Evolutionary conservation across 2,329 filamentous ascomycete genomes (phyloP).

Genomic region (Beauveria caledonica): DNA sequence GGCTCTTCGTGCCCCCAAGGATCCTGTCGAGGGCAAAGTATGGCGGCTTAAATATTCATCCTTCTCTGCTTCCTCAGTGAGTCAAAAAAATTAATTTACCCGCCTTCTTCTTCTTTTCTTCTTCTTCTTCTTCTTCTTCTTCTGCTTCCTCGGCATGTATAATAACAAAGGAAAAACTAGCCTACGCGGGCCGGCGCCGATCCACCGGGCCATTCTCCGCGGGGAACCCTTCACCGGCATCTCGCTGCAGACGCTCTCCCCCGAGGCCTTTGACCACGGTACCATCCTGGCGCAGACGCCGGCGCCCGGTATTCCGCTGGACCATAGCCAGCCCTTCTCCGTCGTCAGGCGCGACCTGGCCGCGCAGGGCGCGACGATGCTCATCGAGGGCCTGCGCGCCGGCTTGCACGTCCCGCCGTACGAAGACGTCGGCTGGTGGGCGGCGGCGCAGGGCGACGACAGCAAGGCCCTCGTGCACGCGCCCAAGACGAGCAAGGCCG

Average conservation of each 20-base stretch:
- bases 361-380: constrained; percentile 58
- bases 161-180: constrained; percentile 30
- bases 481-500: constrained; percentile 60
- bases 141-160: background rate
- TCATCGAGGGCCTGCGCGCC: constrained; percentile 56
- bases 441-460: constrained; percentile 12
- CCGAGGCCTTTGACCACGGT: constrained; percentile 69
- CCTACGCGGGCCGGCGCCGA: constrained; percentile 75
- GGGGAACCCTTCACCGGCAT: constrained; percentile 58
- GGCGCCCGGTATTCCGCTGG: constrained; percentile 45
- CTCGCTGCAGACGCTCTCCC: constrained; percentile 79
- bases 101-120: background rate
- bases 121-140: background rate
- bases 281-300: constrained; percentile 63
- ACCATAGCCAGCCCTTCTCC: constrained; percentile 34
- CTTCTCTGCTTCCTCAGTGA: constrained; percentile 79
- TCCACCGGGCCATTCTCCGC: constrained; percentile 73
- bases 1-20: constrained; percentile 73
- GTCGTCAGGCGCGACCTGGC: constrained; percentile 43
- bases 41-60: constrained; percentile 88
- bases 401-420: constrained; percentile 58
- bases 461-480: constrained; percentile 41
- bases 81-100: constrained; percentile 14
- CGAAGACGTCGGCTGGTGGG: constrained; percentile 25
- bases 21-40: constrained; percentile 65